Percentiles rank a stretch among this genome's conserved stretches.
Conservation (phyloP, 2,329 filamentous ascomycete genomes). For the Exophiala spinifera region DNA sequence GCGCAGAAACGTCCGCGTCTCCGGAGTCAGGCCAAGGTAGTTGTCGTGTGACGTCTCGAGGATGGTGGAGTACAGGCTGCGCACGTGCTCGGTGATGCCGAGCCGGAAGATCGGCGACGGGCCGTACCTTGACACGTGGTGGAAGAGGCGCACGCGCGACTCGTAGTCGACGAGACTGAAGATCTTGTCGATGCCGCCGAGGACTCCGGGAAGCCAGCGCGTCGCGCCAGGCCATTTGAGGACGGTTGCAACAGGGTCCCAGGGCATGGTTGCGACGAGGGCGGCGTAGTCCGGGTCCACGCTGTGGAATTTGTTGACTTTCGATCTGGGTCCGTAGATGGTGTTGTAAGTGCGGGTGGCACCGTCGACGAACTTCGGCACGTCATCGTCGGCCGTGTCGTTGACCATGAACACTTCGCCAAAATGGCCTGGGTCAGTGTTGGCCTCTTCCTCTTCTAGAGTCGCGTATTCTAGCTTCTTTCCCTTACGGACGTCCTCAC, state of each 20-base stretch:
- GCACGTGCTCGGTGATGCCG: constrained; percentile 14
- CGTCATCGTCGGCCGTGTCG: constrained; percentile 16
- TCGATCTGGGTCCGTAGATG: not conserved
- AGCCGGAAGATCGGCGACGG: constrained; percentile 18
- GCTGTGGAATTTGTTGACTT: constrained; percentile 12
- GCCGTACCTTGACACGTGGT: constrained; percentile 21
- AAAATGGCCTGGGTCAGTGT: constrained; percentile 13
- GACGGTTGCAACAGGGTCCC: constrained; percentile 18
- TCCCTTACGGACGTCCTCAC: constrained; percentile 4
- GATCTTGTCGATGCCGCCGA: constrained; percentile 17
- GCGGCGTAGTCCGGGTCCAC: constrained; percentile 17
- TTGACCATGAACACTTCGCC: constrained; percentile 18
- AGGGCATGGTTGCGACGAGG: constrained; percentile 19
- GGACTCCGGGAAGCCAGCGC: constrained; percentile 8
- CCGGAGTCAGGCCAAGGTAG: constrained; percentile 16
- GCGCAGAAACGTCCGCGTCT: constrained; percentile 16
- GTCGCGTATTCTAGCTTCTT: constrained; percentile 2
- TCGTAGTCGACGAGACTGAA: constrained; percentile 19
- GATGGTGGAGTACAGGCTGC: constrained; percentile 10
- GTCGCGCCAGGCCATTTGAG: constrained; percentile 11
- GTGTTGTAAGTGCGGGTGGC: not conserved
- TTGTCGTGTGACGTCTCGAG: constrained; percentile 12
- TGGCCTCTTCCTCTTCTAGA: constrained; percentile 3
- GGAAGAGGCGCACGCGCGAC: constrained; percentile 20
- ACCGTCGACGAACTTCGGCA: constrained; percentile 2